phyloP scores from a whole-genome alignment of 208 protist species.

The Herpetomonas tarakana region DNA sequence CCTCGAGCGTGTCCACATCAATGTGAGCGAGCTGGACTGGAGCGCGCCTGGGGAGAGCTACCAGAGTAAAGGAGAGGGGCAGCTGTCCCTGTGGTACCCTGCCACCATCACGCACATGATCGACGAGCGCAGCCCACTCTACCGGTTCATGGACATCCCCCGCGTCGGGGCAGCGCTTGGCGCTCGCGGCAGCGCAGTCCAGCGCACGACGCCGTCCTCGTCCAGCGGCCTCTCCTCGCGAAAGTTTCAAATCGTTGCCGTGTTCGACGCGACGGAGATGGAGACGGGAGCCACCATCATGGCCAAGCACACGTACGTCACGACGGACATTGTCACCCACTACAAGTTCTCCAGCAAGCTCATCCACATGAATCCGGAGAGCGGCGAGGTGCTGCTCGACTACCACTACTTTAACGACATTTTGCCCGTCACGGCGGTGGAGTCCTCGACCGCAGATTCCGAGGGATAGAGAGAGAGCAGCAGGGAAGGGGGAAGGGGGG shows the following conservation, averaged over 20 bases:
- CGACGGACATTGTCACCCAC: conserved; percentile 64
- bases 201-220: background rate
- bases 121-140: conserved; percentile 74
- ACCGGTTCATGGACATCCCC: conserved; percentile 46
- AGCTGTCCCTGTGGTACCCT: conserved; percentile 81
- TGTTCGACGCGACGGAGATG: conserved; percentile 80
- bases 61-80: conserved; percentile 27
- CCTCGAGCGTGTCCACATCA: conserved; percentile 53
- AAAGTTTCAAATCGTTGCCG: conserved; percentile 73
- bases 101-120: conserved; percentile 67
- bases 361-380: conserved; percentile 50
- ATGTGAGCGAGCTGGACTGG: conserved; percentile 72
- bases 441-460: conserved; percentile 57
- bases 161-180: conserved; percentile 20
- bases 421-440: conserved; percentile 40
- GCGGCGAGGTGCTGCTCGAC: conserved; percentile 58
- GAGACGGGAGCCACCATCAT: conserved; percentile 66
- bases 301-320: conserved; percentile 71
- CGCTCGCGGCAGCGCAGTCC: conserved; percentile 5
- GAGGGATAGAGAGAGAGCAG: no score
- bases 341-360: conserved; percentile 79
- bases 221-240: background rate
- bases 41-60: conserved; percentile 62
- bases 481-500: no score
- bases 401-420: conserved; percentile 87